A percentile compares a stretch with the other conserved stretches of the same genome.
Conservation (phyloP, 2,329 filamentous ascomycete genomes). For the Ambrosiella cleistominuta region DNA sequence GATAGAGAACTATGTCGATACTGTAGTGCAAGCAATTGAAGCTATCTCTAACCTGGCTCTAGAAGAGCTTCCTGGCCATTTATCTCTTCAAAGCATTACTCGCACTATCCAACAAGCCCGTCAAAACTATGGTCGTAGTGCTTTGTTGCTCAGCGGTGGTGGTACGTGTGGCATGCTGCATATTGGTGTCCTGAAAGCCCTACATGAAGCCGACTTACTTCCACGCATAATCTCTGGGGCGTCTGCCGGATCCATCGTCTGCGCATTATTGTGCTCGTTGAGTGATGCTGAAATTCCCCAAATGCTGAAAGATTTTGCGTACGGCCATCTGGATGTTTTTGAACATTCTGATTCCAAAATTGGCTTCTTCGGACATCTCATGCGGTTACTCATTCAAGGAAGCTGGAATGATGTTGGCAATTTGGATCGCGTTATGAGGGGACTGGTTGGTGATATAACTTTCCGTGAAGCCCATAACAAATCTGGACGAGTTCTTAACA, state of each 20-base stretch:
- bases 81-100: slow-evolving; percentile 42
- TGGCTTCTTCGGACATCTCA: slow-evolving; percentile 48
- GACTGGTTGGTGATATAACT: slow-evolving; percentile 70
- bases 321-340: slow-evolving; percentile 69
- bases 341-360: slow-evolving; percentile 31
- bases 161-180: slow-evolving; percentile 87
- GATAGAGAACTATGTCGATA: slow-evolving; percentile 75
- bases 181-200: slow-evolving; percentile 67
- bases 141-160: slow-evolving; percentile 66
- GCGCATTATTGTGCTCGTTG: slow-evolving; percentile 58
- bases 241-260: slow-evolving; percentile 76
- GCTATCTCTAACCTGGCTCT: slow-evolving; percentile 47
- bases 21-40: slow-evolving; percentile 56
- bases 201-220: slow-evolving; percentile 57
- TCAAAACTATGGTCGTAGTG: slow-evolving; percentile 72
- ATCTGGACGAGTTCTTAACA: slow-evolving; percentile 82
- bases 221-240: slow-evolving; percentile 78
- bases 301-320: slow-evolving; percentile 52
- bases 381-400: slow-evolving; percentile 61
- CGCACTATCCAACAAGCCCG: slow-evolving; percentile 55
- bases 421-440: slow-evolving; percentile 63
- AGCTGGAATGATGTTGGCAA: slow-evolving; percentile 74
- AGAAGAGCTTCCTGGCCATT: slow-evolving; percentile 28
- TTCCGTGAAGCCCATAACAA: slow-evolving; percentile 93
- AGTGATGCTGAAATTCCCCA: slow-evolving; percentile 62